Conservation (phyloP, 805 yeast genomes). For the Saccharomycopsis babjevae region DNA sequence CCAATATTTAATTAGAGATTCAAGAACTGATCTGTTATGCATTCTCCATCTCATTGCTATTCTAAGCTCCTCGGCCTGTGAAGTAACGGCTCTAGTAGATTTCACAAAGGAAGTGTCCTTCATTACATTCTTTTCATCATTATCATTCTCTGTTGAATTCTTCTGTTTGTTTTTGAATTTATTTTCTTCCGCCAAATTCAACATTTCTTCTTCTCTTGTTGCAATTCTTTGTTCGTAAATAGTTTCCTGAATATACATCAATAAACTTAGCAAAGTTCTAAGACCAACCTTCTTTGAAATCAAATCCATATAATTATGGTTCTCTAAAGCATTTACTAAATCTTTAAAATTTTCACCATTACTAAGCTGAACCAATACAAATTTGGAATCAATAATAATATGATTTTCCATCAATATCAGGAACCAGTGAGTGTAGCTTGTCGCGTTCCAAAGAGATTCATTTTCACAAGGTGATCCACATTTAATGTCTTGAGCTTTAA, state of each 20-base stretch:
- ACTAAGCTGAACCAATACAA: slow-evolving; percentile 44
- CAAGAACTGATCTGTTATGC: slow-evolving; percentile 48
- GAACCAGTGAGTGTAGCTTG: slow-evolving; percentile 43
- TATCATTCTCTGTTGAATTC: neutral
- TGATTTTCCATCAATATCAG: slow-evolving; percentile 27
- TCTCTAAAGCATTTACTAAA: slow-evolving; percentile 33
- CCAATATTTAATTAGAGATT: slow-evolving; percentile 53
- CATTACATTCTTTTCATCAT: slow-evolving; percentile 20
- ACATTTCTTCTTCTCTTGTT: neutral
- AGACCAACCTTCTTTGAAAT: slow-evolving; percentile 30
- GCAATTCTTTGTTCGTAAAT: slow-evolving; percentile 41
- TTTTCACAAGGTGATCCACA: slow-evolving; percentile 57
- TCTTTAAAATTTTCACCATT: slow-evolving; percentile 39
- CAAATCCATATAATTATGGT: slow-evolving; percentile 25
- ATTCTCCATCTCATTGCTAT: slow-evolving; percentile 53
- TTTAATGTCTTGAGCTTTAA: slow-evolving; percentile 39
- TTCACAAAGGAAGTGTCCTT: slow-evolving; percentile 30
- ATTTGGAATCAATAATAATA: slow-evolving; percentile 41
- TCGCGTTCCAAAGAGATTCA: slow-evolving; percentile 53
- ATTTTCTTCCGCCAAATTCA: slow-evolving; percentile 22
- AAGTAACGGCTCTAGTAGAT: neutral
- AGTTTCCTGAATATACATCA: slow-evolving; percentile 58
- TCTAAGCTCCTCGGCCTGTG: neutral
- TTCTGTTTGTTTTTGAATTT: neutral
- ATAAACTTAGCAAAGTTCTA: slow-evolving; percentile 42